These are phyloP conservation scores for Taiozyma sp. DNA, from an alignment of 1,139 yeast genomes.

Conservation along the genomic window DNA sequence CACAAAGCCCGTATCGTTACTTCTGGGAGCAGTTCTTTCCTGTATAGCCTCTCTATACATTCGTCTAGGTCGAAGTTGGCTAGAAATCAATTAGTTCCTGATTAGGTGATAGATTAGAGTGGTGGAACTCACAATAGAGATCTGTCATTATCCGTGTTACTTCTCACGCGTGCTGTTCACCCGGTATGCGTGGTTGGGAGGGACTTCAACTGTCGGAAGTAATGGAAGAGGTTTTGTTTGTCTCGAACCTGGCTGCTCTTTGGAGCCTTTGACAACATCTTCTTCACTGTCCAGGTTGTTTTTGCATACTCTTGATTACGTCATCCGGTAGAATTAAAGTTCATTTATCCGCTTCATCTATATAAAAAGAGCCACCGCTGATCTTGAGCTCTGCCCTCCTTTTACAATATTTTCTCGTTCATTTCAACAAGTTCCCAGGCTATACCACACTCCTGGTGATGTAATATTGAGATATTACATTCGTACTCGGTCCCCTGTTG, in stretches of 20 bases:
- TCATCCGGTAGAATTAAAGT: background rate
- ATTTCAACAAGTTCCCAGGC: too few relatives aligned
- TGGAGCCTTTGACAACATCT: background rate
- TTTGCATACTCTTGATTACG: background rate
- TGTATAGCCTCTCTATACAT: conserved; percentile 60
- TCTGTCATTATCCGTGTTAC: background rate
- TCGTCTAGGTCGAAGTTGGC: conserved; percentile 45
- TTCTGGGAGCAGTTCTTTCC: conserved; percentile 62
- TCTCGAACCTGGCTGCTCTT: too few relatives aligned
- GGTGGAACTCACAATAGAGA: background rate
- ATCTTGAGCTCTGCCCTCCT: too few relatives aligned
- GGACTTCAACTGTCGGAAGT: background rate
- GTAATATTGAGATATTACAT: too few relatives aligned
- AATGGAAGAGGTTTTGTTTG: background rate
- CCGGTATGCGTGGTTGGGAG: background rate
- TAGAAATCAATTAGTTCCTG: conserved; percentile 1
- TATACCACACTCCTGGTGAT: too few relatives aligned
- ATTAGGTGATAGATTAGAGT: background rate
- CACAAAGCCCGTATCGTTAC: conserved; percentile 62
- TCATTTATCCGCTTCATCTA: too few relatives aligned
- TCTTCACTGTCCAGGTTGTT: background rate
- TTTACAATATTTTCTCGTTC: too few relatives aligned
- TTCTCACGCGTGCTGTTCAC: background rate
- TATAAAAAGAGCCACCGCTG: too few relatives aligned
- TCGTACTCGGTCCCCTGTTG: too few relatives aligned